phyloP scores from a whole-genome alignment of 2,329 filamentous ascomycete species.

The Diaporthe citri region DNA sequence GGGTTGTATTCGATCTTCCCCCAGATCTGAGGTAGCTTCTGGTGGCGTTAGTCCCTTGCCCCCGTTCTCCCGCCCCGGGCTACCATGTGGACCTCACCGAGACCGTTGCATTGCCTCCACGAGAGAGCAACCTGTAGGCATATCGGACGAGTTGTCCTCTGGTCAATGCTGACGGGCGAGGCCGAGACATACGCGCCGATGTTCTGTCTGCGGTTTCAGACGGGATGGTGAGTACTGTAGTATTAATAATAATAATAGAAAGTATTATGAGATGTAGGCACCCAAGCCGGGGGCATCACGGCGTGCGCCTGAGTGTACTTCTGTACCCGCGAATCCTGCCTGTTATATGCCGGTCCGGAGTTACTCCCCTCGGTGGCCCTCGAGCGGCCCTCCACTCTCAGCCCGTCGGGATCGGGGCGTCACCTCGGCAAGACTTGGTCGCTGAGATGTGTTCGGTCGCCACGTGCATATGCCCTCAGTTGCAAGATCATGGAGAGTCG shows the following conservation, averaged over 20 bases:
- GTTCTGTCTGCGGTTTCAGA: conserved; percentile 3
- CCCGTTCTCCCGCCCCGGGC: neutral
- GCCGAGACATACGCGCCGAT: conserved; percentile 12
- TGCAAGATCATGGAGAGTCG: neutral
- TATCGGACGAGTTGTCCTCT: conserved; percentile 25
- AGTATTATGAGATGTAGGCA: neutral
- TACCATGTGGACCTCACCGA: conserved; percentile 13
- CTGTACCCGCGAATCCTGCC: neutral
- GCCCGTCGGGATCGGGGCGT: conserved; percentile 13
- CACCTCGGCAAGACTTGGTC: neutral
- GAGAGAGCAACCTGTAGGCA: conserved; percentile 3
- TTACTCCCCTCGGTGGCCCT: conserved; percentile 7
- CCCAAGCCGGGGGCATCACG: neutral
- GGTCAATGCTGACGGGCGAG: conserved; percentile 30
- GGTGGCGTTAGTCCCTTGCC: neutral
- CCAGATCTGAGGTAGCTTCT: conserved; percentile 16
- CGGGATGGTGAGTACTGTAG: neutral
- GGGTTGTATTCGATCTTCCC: conserved; percentile 16
- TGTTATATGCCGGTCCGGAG: conserved; percentile 25
- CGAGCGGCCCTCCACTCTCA: conserved; percentile 5
- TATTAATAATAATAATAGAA: neutral
- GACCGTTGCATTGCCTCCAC: conserved; percentile 10
- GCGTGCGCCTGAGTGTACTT: neutral
- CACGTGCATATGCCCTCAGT: neutral
- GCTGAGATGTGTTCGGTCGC: neutral